phyloP scores from a whole-genome alignment of 2,329 filamentous ascomycete species.

The Coniochaeta sp. region DNA sequence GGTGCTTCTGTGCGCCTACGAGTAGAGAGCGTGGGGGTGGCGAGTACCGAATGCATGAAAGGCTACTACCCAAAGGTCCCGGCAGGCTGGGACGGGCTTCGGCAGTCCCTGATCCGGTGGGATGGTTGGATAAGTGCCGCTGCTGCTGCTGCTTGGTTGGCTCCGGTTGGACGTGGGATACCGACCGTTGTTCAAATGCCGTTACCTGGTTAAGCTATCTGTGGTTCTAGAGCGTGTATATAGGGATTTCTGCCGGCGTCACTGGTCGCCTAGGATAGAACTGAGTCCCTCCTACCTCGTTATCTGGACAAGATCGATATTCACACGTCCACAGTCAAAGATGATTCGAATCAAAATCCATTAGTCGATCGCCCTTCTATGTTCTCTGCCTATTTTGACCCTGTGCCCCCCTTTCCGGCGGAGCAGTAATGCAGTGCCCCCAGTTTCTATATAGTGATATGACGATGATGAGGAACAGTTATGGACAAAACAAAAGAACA shows the following conservation, averaged over 20 bases:
- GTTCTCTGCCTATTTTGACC: background rate
- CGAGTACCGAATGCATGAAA: background rate
- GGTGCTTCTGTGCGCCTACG: background rate
- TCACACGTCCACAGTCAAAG: background rate
- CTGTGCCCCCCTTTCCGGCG: background rate
- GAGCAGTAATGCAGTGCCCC: background rate
- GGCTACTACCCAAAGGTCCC: background rate
- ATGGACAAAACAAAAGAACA: background rate
- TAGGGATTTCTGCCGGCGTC: background rate
- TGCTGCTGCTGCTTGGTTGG: background rate
- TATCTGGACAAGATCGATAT: background rate
- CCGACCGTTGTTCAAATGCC: background rate
- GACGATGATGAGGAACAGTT: background rate
- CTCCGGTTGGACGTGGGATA: background rate
- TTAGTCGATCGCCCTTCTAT: background rate
- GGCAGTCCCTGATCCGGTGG: background rate
- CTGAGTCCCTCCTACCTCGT: too few species aligned
- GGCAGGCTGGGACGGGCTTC: background rate
- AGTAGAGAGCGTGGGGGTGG: conserved; percentile 2
- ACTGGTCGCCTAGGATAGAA: background rate
- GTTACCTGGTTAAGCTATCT: background rate
- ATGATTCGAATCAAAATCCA: background rate
- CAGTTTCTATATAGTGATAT: background rate
- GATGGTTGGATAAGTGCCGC: background rate
- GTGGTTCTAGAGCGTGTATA: background rate